phyloP scores from a whole-genome alignment of 352 stramenopile species.

The Phytophthora fragariae region DNA sequence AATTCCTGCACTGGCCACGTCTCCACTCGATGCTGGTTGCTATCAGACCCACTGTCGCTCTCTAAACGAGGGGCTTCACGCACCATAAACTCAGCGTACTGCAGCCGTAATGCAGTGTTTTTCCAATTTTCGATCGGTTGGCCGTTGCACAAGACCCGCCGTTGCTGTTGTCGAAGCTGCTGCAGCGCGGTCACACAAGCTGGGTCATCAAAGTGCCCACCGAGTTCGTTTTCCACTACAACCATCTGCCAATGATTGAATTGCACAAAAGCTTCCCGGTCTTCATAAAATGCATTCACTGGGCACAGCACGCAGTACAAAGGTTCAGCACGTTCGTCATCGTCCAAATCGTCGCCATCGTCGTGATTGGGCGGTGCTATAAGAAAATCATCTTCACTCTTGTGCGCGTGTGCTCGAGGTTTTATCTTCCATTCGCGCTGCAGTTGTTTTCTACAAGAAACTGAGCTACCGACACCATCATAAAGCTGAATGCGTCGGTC shows the following conservation, averaged over 20 bases:
- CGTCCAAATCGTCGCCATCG: constrained; percentile 54
- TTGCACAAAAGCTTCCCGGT: constrained; percentile 55
- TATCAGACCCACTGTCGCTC: constrained; percentile 14
- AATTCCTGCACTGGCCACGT: constrained; percentile 36
- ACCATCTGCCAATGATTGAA: constrained; percentile 74
- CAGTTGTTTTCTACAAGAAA: constrained; percentile 47
- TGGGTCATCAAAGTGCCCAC: constrained; percentile 52
- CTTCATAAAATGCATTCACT: constrained; percentile 59
- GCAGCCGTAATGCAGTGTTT: constrained; percentile 41
- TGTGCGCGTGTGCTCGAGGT: constrained; percentile 27
- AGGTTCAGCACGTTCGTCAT: constrained; percentile 53
- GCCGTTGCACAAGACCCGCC: constrained; percentile 69
- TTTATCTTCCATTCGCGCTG: constrained; percentile 68
- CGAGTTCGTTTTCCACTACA: constrained; percentile 77
- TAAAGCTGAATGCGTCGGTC: constrained; percentile 74
- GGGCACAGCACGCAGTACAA: constrained; percentile 77
- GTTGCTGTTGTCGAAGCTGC: constrained; percentile 54
- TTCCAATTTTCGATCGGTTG: constrained; percentile 72
- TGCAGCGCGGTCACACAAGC: constrained; percentile 50
- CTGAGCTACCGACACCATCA: constrained; percentile 30
- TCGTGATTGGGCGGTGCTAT: constrained; percentile 32
- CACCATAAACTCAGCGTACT: constrained; percentile 66
- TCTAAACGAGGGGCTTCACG: constrained; percentile 24
- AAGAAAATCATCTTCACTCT: constrained; percentile 43
- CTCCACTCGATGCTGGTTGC: constrained; percentile 28